Conservation (phyloP, 2,329 filamentous ascomycete species). For the Colletotrichum sojae region DNA sequence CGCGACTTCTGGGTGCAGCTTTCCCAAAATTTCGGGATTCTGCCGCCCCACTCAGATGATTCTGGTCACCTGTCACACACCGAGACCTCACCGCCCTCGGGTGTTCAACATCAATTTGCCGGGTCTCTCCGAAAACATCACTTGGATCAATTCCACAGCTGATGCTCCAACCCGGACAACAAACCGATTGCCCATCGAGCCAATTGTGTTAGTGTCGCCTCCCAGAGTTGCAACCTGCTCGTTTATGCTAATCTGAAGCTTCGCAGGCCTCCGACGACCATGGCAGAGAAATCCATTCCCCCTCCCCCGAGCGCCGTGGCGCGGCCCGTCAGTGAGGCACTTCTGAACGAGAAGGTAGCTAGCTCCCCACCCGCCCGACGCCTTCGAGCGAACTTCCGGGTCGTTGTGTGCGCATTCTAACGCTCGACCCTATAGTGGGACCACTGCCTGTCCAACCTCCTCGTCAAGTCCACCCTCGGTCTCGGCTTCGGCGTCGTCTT, state of each 20-base stretch:
- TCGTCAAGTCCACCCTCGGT: constrained; percentile 96
- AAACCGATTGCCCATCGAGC: constrained; percentile 37
- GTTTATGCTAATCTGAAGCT: constrained; percentile 44
- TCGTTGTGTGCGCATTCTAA: constrained; percentile 17
- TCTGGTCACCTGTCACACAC: constrained; percentile 34
- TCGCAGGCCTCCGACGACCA: constrained; percentile 50
- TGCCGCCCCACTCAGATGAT: constrained; percentile 53
- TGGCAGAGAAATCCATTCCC: constrained; percentile 69
- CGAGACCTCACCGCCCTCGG: constrained; percentile 60
- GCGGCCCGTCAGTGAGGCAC: constrained; percentile 94
- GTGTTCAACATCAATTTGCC: constrained; percentile 51
- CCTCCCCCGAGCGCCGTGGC: constrained; percentile 75
- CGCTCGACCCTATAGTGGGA: constrained; percentile 80
- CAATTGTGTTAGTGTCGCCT: constrained; percentile 34
- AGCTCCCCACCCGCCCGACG: constrained; percentile 17
- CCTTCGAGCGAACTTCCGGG: background rate
- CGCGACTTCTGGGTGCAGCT: constrained; percentile 33
- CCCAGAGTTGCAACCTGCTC: constrained; percentile 11
- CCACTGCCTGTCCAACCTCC: constrained; percentile 95
- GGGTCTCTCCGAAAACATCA: constrained; percentile 47
- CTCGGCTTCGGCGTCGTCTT: constrained; percentile 98
- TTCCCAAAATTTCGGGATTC: constrained; percentile 62
- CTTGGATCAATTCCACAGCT: constrained; percentile 36
- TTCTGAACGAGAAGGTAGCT: constrained; percentile 96
- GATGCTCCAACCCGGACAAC: constrained; percentile 34